A percentile compares a stretch with the other conserved stretches of the same genome.
phyloP scores from a whole-genome alignment of 768 basidiomycete species.

The Lactarius sp. region DNA sequence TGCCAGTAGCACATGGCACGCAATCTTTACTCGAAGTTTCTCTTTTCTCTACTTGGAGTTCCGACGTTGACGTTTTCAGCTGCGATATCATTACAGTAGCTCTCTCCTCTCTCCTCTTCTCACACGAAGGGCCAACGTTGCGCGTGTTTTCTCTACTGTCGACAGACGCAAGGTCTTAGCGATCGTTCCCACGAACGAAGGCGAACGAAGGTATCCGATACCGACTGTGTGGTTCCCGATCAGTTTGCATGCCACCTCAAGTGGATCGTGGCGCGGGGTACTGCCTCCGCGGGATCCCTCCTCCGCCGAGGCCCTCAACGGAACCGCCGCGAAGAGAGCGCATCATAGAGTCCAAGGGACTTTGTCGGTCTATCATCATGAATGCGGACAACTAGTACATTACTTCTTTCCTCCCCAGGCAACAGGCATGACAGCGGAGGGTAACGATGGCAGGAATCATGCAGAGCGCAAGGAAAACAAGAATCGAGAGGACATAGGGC shows the following conservation, averaged over 20 bases:
- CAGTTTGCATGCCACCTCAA: conserved; percentile 14
- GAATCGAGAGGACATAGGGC: conserved; percentile 13
- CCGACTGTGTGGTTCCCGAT: conserved; percentile 20
- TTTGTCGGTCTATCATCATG: conserved; percentile 10
- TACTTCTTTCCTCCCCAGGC: conserved; percentile 17
- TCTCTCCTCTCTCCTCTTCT: not conserved
- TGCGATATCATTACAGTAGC: not conserved
- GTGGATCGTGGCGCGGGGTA: conserved; percentile 8
- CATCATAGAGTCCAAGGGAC: not conserved
- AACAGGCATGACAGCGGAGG: conserved; percentile 12
- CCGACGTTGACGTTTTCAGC: not conserved
- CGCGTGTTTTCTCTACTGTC: conserved; percentile 4
- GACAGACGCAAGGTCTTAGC: conserved; percentile 7
- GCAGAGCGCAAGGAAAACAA: conserved; percentile 21
- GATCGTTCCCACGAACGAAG: conserved; percentile 21
- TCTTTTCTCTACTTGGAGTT: not conserved
- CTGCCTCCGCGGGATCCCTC: conserved; percentile 4
- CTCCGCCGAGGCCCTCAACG: not conserved
- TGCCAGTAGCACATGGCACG: not conserved
- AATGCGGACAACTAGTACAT: conserved; percentile 19
- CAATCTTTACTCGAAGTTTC: not conserved
- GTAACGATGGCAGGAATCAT: conserved; percentile 19
- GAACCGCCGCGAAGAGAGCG: not conserved
- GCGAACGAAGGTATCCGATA: not conserved
- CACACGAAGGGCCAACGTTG: conserved; percentile 3